Base-by-base conservation (phyloP, 768 basidiomycete species). In the Boletus barrowsii region DNA sequence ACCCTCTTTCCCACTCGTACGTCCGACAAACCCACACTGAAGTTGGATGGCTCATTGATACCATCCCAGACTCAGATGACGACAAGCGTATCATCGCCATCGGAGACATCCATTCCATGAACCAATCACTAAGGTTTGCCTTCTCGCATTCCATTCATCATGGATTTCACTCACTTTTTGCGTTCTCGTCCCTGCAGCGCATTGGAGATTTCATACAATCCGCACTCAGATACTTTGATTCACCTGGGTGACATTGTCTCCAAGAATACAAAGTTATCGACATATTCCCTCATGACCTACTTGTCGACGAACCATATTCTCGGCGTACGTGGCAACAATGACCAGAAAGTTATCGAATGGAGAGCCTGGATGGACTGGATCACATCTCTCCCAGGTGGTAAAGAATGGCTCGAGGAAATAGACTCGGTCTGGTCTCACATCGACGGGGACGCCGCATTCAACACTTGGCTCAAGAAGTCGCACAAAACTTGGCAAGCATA, bases 241-340 rank as follows among this genome's bases (percentile, higher is more conserved):
- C 89, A 93, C 63, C 78, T 87, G 33, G 96, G 96, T 14, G 96
- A 98, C 68, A 75, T 95, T 15, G 62, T 90, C 17, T 75, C 88
- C 20, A 95, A 89, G 69, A 68, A 78, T 0, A 77, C 80, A 49
- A 26, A 58, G n/a, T 58, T 78, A 35, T 78, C 79, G n/a, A 87
- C 89, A 0, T 68, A 86, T 54, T 74, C 79, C 7, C 77, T 88
- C n/a, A 72, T 96, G 10, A 69, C 75, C 8, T 90, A 80, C 68
- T 78, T 97, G 78, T 71, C 83, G 3, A 63, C 72, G 10, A 67
- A 86, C 62, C 80, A 83, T 47, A 75, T 92, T 41, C 79, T 79
- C 22, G 93, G 93, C 15, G 91, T 97, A 4, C 83, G 95, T 30
- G 95, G 96, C 0, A 98, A 98, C 68, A 92, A 98, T 65, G 95